phyloP scores from a whole-genome alignment of 768 basidiomycete species.

The Clitopilus passeckerianus region DNA sequence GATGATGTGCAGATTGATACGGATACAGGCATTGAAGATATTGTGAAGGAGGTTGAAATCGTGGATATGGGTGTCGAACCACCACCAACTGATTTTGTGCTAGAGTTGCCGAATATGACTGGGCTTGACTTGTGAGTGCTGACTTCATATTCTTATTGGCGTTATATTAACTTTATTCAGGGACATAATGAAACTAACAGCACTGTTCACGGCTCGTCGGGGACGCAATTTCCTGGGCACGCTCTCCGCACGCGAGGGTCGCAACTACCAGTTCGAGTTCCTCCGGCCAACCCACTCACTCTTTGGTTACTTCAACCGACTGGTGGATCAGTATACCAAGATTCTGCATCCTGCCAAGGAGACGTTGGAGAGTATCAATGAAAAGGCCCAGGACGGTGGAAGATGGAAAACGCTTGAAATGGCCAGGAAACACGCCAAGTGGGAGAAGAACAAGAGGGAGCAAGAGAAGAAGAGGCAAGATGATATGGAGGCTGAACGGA shows the following conservation, averaged over 20 bases:
- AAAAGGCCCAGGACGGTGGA: constrained; percentile 56
- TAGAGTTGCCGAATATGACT: constrained; percentile 84
- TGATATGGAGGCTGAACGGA: constrained; percentile 87
- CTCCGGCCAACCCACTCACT: constrained; percentile 93
- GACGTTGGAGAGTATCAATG: constrained; percentile 62
- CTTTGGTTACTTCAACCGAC: constrained; percentile 93
- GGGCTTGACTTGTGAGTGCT: constrained; percentile 83
- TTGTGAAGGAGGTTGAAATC: constrained; percentile 30
- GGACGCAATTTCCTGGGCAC: constrained; percentile 83
- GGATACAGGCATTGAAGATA: constrained; percentile 40
- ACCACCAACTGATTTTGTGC: constrained; percentile 73
- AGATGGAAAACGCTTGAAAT: constrained; percentile 78
- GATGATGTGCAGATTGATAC: constrained; percentile 43
- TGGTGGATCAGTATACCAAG: constrained; percentile 95
- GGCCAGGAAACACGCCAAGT: constrained; percentile 76
- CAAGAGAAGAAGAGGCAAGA: constrained; percentile 84
- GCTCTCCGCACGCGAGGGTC: constrained; percentile 83
- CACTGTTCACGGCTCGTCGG: constrained; percentile 89
- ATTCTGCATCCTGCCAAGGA: constrained; percentile 82
- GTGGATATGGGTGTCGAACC: constrained; percentile 72
- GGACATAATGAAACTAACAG: constrained; percentile 94
- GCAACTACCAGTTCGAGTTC: constrained; percentile 98
- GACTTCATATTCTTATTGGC: constrained; percentile 1
- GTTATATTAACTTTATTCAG: constrained; percentile 32
- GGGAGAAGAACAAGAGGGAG: constrained; percentile 82